Base-by-base conservation (phyloP, 2,329 filamentous ascomycete species). In the Cladophialophora chaetospira region DNA sequence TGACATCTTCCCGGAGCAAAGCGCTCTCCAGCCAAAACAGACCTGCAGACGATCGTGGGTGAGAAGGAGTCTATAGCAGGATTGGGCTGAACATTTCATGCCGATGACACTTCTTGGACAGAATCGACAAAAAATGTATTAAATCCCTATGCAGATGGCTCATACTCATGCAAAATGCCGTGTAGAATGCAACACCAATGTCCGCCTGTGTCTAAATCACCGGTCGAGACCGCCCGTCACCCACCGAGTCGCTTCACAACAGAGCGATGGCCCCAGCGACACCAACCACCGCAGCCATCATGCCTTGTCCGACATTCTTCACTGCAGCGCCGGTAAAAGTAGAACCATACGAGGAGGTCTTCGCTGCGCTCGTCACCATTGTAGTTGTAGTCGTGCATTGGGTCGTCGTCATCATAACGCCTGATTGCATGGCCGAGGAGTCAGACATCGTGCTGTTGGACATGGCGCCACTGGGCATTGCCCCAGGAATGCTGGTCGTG, bases 181-280 rank as follows among this genome's bases (percentile, higher is more conserved):
- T 25, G 38, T 43, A 43, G 38, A n/a, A 36, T 15, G 33, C 13
- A 15, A 36, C 33, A 36, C 33, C 13, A 33, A 33, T 33, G 29
- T 33, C 8, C 13, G 6, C 13, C 29, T 13, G 13, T 8, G 29
- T 33, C 29, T 33, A 6, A 33, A 8, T 33, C 29, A 13, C 29
- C n/a, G n/a, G n/a, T n/a, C n/a, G n/a, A n/a, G n/a, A n/a, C n/a
- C n/a, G n/a, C n/a, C n/a, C n/a, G n/a, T n/a, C n/a, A n/a, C n/a
- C n/a, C n/a, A n/a, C n/a, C n/a, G n/a, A n/a, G n/a, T n/a, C n/a
- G n/a, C n/a, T n/a, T n/a, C 31, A 62, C 28, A 62, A 36, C 38
- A 55, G 47, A 40, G 60, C 57, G 5, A 60, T 36, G 5, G 60
- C 60, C 11, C 60, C 60, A 23, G 54, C 53, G 21, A 62, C 46